A percentile compares a stretch with the other conserved stretches of the same genome.
phyloP scores from a whole-genome alignment of 176 grass and related monocot species.

The Raddia guianensis region DNA sequence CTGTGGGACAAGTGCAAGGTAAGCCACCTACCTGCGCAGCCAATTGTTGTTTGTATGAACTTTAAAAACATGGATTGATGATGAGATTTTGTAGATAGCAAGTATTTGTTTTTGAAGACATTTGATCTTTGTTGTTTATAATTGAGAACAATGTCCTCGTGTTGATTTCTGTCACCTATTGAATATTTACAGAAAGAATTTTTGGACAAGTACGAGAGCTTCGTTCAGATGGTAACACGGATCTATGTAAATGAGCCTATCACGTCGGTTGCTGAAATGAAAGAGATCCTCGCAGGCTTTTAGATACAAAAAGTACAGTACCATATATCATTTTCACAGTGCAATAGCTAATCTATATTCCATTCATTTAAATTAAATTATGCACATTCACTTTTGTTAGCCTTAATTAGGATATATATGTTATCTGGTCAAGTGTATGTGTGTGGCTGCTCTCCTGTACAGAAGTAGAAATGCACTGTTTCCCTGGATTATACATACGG shows the following conservation, averaged over 20 bases:
- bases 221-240: conserved; percentile 76
- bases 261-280: conserved; percentile 74
- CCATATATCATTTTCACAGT: conserved; percentile 49
- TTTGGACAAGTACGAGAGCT: conserved; percentile 84
- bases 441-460: conserved; percentile 35
- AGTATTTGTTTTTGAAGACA: neutral
- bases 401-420: conserved; percentile 6
- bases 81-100: neutral
- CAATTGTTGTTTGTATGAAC: neutral
- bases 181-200: conserved; percentile 80
- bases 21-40: neutral
- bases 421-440: conserved; percentile 22
- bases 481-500: neutral
- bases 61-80: neutral
- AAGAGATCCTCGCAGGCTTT: conserved; percentile 54
- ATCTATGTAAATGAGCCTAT: conserved; percentile 81
- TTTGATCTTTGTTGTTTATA: neutral
- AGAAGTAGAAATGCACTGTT: conserved; percentile 4
- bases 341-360: conserved; percentile 49
- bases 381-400: conserved; percentile 3
- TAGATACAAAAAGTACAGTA: conserved; percentile 48
- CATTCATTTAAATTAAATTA: conserved; percentile 63
- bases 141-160: neutral
- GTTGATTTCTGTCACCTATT: neutral
- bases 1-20: conserved; percentile 98